Evolutionary conservation across 2,329 filamentous ascomycete genomes (phyloP).

Genomic region (Dactylonectria macrodidyma): DNA sequence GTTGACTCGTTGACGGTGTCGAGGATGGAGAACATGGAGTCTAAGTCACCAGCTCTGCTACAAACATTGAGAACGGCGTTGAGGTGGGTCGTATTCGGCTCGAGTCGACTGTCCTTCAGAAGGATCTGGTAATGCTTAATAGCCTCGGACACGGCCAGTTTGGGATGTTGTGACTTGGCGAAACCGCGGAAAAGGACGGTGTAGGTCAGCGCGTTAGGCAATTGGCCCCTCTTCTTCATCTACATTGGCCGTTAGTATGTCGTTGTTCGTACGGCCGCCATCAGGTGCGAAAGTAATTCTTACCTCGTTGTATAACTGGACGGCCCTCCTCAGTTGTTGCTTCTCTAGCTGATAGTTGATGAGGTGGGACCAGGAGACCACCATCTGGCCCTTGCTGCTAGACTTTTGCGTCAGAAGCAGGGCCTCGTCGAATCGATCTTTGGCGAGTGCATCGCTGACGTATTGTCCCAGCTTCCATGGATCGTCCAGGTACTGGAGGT

Average conservation of each 20-base stretch:
- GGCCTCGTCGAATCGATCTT: conserved; percentile 76
- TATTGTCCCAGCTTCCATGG: conserved; percentile 80
- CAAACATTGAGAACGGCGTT: conserved; percentile 93
- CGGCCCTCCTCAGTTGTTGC: conserved; percentile 72
- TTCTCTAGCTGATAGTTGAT: conserved; percentile 79
- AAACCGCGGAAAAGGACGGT: conserved; percentile 87
- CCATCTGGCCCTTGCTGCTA: conserved; percentile 74
- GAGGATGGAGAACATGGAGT: conserved; percentile 84
- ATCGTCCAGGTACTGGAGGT: conserved; percentile 77
- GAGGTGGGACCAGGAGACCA: conserved; percentile 90
- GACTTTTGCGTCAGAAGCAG: conserved; percentile 77
- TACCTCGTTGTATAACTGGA: conserved; percentile 93
- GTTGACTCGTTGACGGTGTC: conserved; percentile 77
- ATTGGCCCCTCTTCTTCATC: conserved; percentile 95
- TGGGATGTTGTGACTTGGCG: conserved; percentile 70
- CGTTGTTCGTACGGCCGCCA: background rate
- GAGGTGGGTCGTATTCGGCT: conserved; percentile 84
- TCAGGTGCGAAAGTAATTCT: conserved; percentile 36
- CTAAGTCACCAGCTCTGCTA: conserved; percentile 80
- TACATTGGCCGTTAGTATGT: conserved; percentile 51
- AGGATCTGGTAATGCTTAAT: conserved; percentile 85
- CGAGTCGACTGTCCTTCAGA: conserved; percentile 72
- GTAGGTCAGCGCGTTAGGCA: conserved; percentile 86
- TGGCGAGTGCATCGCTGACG: conserved; percentile 72
- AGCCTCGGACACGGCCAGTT: conserved; percentile 76